Evolutionary conservation across 495 filamentous ascomycete genomes (phyloP), one percentile per base, ranked within the genome.

Genomic region (Aspergillus funiculosus): DNA sequence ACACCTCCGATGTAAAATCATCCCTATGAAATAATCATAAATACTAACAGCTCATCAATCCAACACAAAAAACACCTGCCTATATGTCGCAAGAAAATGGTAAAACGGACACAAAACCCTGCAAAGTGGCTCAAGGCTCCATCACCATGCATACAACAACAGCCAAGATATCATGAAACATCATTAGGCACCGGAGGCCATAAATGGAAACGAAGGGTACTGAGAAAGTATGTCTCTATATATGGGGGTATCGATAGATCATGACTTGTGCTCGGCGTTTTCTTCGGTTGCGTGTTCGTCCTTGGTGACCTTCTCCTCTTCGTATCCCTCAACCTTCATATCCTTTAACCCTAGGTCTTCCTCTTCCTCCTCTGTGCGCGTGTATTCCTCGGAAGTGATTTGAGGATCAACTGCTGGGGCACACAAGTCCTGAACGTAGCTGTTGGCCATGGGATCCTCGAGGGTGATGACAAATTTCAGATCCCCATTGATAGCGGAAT

Each of bases 321-420:
- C 87, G 67, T 96, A 96, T 0, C 79, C 81, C 59, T 95, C 88
- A 0, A 82, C 83, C 73, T 89, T 94, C 81, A 98, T 97, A 57
- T 97, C 91, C 29, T 64, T 78, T 52, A 97, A 67, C 0, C 92
- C 92, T 15, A 98, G 69, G 25, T 95, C 84, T 52, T 97, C 94
- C 61, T 92, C 83, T 61, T 97, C 94, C 63, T 95, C 83, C 0
- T 81, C 80, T 1, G 89, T 94, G 48, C 92, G 76, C 35, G 83
- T 80, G 59, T 97, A 96, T 26, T 95, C 89, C 62, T 88, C 89
- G 3, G 77, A 75, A 14, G 70, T 78, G 55, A 98, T 78, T 71
- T 95, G 83, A 8, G 80, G 78, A 56, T 98, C 92, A 10, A 77
- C 75, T 43, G 83, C 80, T 25, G 80, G 75, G 14, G 81, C 72